Conservation (phyloP, 495 filamentous ascomycete species). For the Lichenothelia convexa region DNA sequence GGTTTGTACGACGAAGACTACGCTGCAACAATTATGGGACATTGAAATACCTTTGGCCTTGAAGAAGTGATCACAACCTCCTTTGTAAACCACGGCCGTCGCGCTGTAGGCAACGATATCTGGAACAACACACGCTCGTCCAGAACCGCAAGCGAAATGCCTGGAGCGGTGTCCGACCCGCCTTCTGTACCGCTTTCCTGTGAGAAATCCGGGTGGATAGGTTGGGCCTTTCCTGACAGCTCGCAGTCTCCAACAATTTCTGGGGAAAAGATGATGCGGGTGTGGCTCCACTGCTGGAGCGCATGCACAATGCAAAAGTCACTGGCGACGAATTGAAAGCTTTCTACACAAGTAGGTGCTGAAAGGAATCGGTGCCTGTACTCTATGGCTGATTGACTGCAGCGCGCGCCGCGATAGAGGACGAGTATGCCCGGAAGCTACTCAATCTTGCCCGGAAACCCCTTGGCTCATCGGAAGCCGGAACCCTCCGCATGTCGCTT, state of each 20-base stretch:
- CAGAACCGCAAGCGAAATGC: constrained; percentile 32
- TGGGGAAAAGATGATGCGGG: constrained; percentile 99
- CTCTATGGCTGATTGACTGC: too few species aligned
- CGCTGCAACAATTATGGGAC: too few species aligned
- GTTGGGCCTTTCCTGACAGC: constrained; percentile 8
- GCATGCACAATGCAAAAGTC: constrained; percentile 88
- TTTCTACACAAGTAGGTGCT: constrained; percentile 63
- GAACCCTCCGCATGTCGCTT: constrained; percentile 64
- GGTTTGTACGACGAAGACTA: too few species aligned
- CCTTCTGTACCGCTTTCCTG: constrained; percentile 47
- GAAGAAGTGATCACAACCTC: too few species aligned
- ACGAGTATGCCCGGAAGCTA: constrained; percentile 91
- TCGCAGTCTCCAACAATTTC: constrained; percentile 90
- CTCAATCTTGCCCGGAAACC: constrained; percentile 71
- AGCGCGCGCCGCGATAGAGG: constrained; percentile 89
- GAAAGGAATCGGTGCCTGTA: neutral
- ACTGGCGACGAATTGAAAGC: constrained; percentile 86
- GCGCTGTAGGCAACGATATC: too few species aligned
- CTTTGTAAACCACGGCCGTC: too few species aligned
- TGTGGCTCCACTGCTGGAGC: constrained; percentile 76
- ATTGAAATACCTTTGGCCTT: too few species aligned
- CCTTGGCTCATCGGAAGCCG: constrained; percentile 73
- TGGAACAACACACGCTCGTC: too few species aligned
- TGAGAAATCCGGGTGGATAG: constrained; percentile 17
- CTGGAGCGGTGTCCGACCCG: constrained; percentile 37